These are phyloP conservation scores for Limonium bicolor DNA, from an alignment of 148 eudicot species.

Conservation along the genomic window DNA sequence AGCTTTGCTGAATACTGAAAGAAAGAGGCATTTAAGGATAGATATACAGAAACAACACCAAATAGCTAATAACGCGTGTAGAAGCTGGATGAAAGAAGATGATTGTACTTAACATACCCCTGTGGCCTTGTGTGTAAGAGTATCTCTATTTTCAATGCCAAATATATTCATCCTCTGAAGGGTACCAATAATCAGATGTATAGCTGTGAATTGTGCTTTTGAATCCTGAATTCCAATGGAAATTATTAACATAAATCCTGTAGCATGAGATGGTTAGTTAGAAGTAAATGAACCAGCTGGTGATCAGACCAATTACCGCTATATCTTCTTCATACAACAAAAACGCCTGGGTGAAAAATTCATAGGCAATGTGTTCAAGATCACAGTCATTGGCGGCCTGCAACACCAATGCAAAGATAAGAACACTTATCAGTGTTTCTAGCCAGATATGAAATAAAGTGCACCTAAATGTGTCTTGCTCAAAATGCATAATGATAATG, in stretches of 20 bases:
- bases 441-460: too few species aligned
- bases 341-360: conserved; percentile 86
- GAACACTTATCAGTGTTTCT: not conserved
- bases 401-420: conserved; percentile 7
- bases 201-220: conserved; percentile 94
- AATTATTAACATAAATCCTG: not conserved
- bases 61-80: not conserved
- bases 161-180: conserved; percentile 86
- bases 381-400: conserved; percentile 94
- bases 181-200: conserved; percentile 92
- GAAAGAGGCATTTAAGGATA: not conserved
- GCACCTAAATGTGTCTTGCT: too few species aligned
- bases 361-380: conserved; percentile 92
- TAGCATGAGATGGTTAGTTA: not conserved
- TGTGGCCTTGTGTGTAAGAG: conserved; percentile 89
- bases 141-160: conserved; percentile 89
- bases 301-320: conserved; percentile 69
- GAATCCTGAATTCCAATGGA: conserved; percentile 51
- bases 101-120: conserved; percentile 44
- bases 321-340: conserved; percentile 91
- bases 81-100: not conserved
- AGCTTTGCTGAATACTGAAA: conserved; percentile 95
- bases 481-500: not conserved
- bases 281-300: conserved; percentile 3
- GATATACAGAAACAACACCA: conserved; percentile 4